phyloP scores from a whole-genome alignment of 2,329 filamentous ascomycete genomes.

The Arachnomyces sp. region DNA sequence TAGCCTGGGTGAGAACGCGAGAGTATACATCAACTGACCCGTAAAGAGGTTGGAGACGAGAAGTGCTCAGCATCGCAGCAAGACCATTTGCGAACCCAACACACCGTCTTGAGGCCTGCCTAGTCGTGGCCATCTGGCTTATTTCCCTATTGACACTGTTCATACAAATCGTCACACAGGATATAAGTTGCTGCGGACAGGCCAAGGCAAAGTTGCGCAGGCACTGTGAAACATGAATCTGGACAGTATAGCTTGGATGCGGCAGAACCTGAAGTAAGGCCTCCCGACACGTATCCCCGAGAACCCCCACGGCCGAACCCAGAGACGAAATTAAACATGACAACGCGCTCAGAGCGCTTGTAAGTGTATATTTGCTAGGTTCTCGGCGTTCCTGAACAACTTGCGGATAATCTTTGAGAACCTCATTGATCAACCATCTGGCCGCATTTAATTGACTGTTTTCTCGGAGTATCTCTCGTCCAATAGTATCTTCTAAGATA shows the following conservation, averaged over 20 bases:
- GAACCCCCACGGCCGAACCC: conserved; percentile 69
- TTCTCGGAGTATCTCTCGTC: conserved; percentile 75
- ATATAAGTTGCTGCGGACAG: conserved; percentile 84
- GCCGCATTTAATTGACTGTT: conserved; percentile 79
- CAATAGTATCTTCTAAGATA: conserved; percentile 76
- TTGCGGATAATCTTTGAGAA: conserved; percentile 92
- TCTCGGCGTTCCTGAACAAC: conserved; percentile 78
- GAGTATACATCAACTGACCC: conserved; percentile 95
- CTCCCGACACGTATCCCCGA: conserved; percentile 80
- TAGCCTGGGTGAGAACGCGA: conserved; percentile 82
- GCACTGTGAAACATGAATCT: conserved; percentile 80
- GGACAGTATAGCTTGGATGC: conserved; percentile 93
- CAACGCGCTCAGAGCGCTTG: conserved; percentile 70
- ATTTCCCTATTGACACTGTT: conserved; percentile 88
- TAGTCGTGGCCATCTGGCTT: conserved; percentile 63
- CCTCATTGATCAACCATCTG: conserved; percentile 72
- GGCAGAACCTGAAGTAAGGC: conserved; percentile 82
- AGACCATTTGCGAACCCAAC: conserved; percentile 87
- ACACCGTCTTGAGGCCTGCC: conserved; percentile 74
- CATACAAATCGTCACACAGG: conserved; percentile 90
- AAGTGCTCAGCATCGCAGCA: conserved; percentile 83
- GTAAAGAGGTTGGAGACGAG: conserved; percentile 78
- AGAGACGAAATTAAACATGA: conserved; percentile 70
- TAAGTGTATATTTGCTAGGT: conserved; percentile 78
- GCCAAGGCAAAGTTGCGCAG: conserved; percentile 81